Evolutionary conservation across 805 yeast genomes (phyloP), one percentile per base, ranked within the genome.

Genomic region (Yarrowia osloensis): DNA sequence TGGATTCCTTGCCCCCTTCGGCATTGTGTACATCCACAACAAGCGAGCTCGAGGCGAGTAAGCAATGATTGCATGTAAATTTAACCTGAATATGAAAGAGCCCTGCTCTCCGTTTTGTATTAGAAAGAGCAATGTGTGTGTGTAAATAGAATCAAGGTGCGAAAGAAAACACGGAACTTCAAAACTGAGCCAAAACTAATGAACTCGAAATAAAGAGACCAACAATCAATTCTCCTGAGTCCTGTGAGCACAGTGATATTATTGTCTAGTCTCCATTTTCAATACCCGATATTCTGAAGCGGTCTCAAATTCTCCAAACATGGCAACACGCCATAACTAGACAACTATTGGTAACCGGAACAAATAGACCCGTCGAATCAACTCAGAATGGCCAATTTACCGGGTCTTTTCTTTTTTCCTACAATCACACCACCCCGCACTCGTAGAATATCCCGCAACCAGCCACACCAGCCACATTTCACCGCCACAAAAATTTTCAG

Each of bases 1-100:
- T 49, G 94, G 91, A 69, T 82, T 87, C 70, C 84, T 86, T 69
- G 81, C 88, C 67, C 98, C 98, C 76, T 89, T 91, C 82, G 82
- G 89, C 75, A 86, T 92, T 67, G 81, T 85, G 71, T 88, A 80
- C 81, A 90, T 88, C 82, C 95, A 91, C 84, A 81, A 91, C 82
- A 89, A 93, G 85, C 52, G 54, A 44, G 66, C 66, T 33, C 66
- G 54, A 44, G 66, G 66, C 39, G 29, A 59, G 49, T 44, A 31
- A 59, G 54, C 66, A 31, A 31, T 21, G 65, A 42, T 44, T 61
- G 66, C 52, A 61, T 61, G 66, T 46, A 59, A 40, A 61, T 57
- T 52, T 57, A 57, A 57, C 63, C 63, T 39, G 47, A 39, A 26
- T n/a, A 39, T 26, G 62, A 39, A 7, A 15, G n/a, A 35, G 39